These are phyloP conservation scores for Paratinospora sagittata DNA, from an alignment of 164 flowering plant species.

Conservation along the genomic window DNA sequence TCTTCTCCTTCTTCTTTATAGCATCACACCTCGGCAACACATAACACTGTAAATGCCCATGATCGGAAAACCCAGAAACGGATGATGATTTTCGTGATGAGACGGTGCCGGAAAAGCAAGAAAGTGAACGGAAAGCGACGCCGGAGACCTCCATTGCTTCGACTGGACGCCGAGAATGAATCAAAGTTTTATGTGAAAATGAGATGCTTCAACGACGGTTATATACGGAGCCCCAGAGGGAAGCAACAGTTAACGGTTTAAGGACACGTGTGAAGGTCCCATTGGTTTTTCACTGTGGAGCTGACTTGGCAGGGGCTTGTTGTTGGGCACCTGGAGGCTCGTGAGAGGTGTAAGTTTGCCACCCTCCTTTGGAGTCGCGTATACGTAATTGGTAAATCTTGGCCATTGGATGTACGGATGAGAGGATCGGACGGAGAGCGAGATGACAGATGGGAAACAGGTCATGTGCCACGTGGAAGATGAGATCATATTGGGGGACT, in stretches of 20 bases:
- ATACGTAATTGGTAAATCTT: background rate
- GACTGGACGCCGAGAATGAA: background rate
- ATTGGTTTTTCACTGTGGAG: constrained; percentile 3
- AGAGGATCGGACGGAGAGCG: constrained; percentile 1
- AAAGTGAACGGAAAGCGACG: constrained; percentile 20
- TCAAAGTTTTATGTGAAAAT: background rate
- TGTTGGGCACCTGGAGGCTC: constrained; percentile 10
- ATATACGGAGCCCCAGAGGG: background rate
- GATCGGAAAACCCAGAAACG: constrained; percentile 25
- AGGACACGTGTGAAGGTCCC: constrained; percentile 2
- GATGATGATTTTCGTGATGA: constrained; percentile 8
- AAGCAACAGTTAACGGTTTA: background rate
- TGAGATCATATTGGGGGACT: background rate
- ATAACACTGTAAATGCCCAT: constrained; percentile 27
- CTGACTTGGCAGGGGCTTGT: constrained; percentile 9
- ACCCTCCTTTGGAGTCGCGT: constrained; percentile 8
- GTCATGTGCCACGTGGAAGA: constrained; percentile 12
- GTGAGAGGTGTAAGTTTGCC: constrained; percentile 9
- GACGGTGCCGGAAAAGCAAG: constrained; percentile 24
- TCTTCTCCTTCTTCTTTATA: constrained; percentile 16
- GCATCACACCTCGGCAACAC: constrained; percentile 13
- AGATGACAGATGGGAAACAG: constrained; percentile 7
- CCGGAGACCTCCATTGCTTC: constrained; percentile 39
- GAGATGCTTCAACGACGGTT: constrained; percentile 6
- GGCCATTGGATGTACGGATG: background rate